Evolutionary conservation across 176 grass and related monocot species (phyloP), one percentile per base, ranked within the genome.

Genomic region (Avena atlantica): DNA sequence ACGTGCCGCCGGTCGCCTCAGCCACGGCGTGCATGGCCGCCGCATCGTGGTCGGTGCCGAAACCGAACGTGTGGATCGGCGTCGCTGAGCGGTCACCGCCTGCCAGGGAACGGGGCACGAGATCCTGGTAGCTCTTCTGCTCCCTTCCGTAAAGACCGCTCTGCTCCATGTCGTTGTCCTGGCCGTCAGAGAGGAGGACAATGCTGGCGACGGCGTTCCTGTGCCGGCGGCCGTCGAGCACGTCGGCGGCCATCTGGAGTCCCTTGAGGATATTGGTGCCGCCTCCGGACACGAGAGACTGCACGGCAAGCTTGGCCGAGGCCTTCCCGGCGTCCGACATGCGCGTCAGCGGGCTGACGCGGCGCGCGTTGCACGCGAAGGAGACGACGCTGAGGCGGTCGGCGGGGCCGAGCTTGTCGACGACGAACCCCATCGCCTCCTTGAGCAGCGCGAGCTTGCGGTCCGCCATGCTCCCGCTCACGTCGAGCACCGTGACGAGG

Each of bases 401-500:
- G 16, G 59, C 74, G 0, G 88, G 82, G 3, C 89, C 90, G 20
- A 94, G 92, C 76, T 78, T 94, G 65, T 97, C 92, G 73, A 97
- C 91, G 78, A 97, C 90, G 79, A 94, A 97, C 29, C 87, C 78
- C 90, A 94, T 91, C 6, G 92, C 95, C 1, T 83, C 84, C 92
- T 97, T 97, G 17, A 97, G 78, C 64, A 94, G 89, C 48, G 62
- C 55, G 2, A 97, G 78, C 84, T 97, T 94, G 11, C 59, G 75
- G 1, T 90, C 89, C 48, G 15, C 71, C 95, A 97, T 97, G 90
- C 95, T 97, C 2, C 63, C 90, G 16, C 95, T 94, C 25, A 94
- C 91, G 81, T 94, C 95, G 56, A 97, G 90, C 74, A 93, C 95
- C 8, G 95, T 93, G 49, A 94, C 85, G 0, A 97, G 90, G 78